Conservation (phyloP, 257 asterid genomes). For the Capsicum pubescens region DNA sequence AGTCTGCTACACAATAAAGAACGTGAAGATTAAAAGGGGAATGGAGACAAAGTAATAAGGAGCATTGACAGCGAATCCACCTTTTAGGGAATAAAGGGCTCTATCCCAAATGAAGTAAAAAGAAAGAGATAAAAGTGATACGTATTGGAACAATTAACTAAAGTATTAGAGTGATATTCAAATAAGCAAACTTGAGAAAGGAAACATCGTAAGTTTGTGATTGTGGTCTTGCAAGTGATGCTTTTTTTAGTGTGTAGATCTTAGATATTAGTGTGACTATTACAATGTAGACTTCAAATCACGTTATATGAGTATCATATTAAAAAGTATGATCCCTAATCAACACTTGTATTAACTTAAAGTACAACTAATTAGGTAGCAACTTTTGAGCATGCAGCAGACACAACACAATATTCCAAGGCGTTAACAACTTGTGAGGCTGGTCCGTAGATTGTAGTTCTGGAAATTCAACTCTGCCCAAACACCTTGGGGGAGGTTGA, state of each 20-base stretch:
- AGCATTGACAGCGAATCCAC: not conserved
- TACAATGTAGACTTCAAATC: not conserved
- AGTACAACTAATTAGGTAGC: not conserved
- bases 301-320: not conserved
- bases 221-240: not conserved
- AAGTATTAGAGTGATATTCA: not conserved
- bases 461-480: not conserved
- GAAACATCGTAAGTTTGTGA: not conserved
- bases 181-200: not conserved
- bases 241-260: not conserved
- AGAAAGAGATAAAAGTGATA: not conserved
- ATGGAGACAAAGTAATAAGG: not conserved
- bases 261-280: conserved; percentile 13
- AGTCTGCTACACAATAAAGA: not conserved
- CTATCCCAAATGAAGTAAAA: not conserved
- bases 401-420: not conserved
- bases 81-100: conserved; percentile 8
- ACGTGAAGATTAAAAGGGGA: conserved; percentile 8
- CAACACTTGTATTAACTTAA: not conserved
- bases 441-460: not conserved
- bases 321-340: not conserved
- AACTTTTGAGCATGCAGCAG: conserved; percentile 5
- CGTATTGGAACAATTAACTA: not conserved
- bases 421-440: not conserved
- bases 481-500: conserved; percentile 7